A percentile compares a stretch with the other conserved stretches of the same genome.
phyloP scores from a whole-genome alignment of 129 eudicot species.

The Centella asiatica region DNA sequence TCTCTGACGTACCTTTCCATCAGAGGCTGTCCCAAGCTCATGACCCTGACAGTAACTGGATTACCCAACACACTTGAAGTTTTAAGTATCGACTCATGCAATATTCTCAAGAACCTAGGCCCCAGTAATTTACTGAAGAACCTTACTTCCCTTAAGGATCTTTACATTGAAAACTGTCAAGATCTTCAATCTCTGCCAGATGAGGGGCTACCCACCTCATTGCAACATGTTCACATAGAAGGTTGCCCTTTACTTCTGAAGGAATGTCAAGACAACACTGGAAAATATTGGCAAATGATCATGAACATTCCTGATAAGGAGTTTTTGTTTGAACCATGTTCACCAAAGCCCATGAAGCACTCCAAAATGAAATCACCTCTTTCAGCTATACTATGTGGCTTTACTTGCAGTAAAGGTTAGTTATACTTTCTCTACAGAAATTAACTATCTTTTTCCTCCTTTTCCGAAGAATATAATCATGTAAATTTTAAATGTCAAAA shows the following conservation, averaged over 20 bases:
- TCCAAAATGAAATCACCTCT: not conserved
- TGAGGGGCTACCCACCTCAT: constrained; percentile 1
- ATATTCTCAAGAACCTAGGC: constrained; percentile 6
- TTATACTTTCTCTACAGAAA: not conserved
- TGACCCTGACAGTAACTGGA: not conserved
- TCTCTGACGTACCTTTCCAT: not conserved
- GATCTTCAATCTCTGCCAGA: constrained; percentile 5
- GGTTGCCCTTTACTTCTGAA: not conserved
- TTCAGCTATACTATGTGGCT: not conserved
- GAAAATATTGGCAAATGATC: constrained; percentile 1
- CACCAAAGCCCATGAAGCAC: not conserved
- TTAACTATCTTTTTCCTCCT: too few relatives aligned
- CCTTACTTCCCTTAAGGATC: constrained; percentile 18
- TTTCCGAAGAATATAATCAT: too few relatives aligned
- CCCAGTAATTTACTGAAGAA: constrained; percentile 3
- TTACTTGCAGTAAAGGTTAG: not conserved
- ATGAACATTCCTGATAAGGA: constrained; percentile 1
- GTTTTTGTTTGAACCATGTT: not conserved
- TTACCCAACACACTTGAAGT: constrained; percentile 7
- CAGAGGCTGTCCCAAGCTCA: constrained; percentile 7
- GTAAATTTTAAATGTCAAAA: too few relatives aligned
- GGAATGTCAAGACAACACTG: not conserved
- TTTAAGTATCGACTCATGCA: constrained; percentile 14
- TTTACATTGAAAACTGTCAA: constrained; percentile 18
- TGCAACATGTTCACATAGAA: not conserved